Percentiles rank a stretch among this genome's conserved stretches.
phyloP scores from a whole-genome alignment of 2,329 filamentous ascomycete genomes.

The Trichoderma oligosporum region DNA sequence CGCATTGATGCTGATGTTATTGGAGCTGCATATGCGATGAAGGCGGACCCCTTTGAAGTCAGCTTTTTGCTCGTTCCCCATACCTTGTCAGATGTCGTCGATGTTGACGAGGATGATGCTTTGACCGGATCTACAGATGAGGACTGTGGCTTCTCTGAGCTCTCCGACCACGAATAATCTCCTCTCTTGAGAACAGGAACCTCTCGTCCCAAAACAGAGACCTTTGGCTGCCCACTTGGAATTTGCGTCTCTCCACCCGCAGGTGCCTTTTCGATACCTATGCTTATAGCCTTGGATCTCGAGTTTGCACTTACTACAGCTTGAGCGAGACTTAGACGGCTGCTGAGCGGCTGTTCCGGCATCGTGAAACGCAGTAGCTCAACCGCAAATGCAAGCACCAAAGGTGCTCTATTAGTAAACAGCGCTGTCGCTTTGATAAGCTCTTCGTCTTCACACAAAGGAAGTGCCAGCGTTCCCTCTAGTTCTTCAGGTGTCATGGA shows the following conservation, averaged over 20 bases:
- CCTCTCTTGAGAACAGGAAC: conserved; percentile 72
- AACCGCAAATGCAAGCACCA: conserved; percentile 77
- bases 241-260: conserved; percentile 67
- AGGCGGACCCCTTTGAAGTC: conserved; percentile 52
- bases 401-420: conserved; percentile 74
- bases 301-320: conserved; percentile 81
- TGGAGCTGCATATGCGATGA: conserved; percentile 50
- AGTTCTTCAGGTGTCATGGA: conserved; percentile 53
- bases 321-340: conserved; percentile 75
- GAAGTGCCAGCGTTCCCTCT: conserved; percentile 60
- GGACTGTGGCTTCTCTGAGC: background rate
- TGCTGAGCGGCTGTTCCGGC: conserved; percentile 82
- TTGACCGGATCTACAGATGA: background rate
- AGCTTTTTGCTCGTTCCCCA: conserved; percentile 54
- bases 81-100: conserved; percentile 19
- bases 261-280: conserved; percentile 65
- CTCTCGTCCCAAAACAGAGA: conserved; percentile 69
- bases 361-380: conserved; percentile 73
- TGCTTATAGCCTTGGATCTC: conserved; percentile 67
- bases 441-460: conserved; percentile 55
- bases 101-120: conserved; percentile 21
- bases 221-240: conserved; percentile 69
- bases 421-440: conserved; percentile 56
- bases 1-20: conserved; percentile 41
- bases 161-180: conserved; percentile 54